These are phyloP conservation scores for Leccinellum rugosiceps DNA, from an alignment of 768 basidiomycete species.

Conservation along the genomic window DNA sequence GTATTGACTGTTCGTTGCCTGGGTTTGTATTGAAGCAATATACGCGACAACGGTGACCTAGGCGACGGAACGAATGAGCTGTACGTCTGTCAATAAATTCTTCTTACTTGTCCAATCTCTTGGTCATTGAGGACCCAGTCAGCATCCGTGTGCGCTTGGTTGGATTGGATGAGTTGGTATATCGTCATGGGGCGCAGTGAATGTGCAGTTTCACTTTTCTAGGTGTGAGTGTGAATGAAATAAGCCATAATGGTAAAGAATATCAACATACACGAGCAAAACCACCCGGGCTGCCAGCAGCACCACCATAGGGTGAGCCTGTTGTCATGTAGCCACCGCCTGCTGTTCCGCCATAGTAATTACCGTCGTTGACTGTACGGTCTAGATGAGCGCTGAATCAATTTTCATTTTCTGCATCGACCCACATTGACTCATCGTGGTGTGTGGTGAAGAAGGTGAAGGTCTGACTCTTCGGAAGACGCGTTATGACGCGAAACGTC, in stretches of 20 bases:
- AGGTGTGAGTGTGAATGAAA: background rate
- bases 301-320: constrained; percentile 56
- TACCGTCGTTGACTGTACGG: constrained; percentile 31
- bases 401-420: background rate
- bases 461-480: constrained; percentile 6
- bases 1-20: constrained; percentile 80
- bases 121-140: constrained; percentile 82
- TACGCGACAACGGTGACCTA: constrained; percentile 76
- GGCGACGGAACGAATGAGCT: background rate
- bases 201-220: constrained; percentile 40
- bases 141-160: constrained; percentile 84
- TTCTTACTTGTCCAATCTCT: constrained; percentile 74
- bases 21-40: constrained; percentile 61
- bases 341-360: constrained; percentile 40
- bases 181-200: constrained; percentile 74
- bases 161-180: constrained; percentile 69
- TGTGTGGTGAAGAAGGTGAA: constrained; percentile 1
- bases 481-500: constrained; percentile 30
- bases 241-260: background rate
- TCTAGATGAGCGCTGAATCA: constrained; percentile 4
- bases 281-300: constrained; percentile 59
- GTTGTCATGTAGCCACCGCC: constrained; percentile 60
- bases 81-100: background rate
- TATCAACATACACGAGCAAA: constrained; percentile 36
- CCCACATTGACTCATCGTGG: constrained; percentile 45